Base-by-base conservation (phyloP, 495 filamentous ascomycete genomes). In the Hypoxylon lenormandii region DNA sequence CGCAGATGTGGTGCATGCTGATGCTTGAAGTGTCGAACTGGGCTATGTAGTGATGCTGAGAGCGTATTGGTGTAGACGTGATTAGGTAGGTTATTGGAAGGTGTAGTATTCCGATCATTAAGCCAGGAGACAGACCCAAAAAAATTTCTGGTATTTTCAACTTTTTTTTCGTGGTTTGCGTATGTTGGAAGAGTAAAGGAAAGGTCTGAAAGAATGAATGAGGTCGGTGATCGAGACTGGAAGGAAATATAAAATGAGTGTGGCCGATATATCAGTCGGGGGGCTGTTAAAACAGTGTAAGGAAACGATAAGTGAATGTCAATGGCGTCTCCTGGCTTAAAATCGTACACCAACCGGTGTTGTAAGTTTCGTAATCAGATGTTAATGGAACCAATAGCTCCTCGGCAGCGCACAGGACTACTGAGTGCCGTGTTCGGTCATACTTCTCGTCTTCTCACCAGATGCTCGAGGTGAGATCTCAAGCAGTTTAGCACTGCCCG, bases 401-500 rank as follows among this genome's bases (percentile, higher is more conserved):
- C 46, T 23, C 22, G 49, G 52, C 54, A 60, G 46, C 61, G 26
- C 30, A 56, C 37, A n/a, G 43, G 52, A 54, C 51, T 69, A 70
- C 53, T 72, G 53, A 47, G 49, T 64, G 22, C 58, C 54, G 15
- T 55, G 61, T 48, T 69, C 72, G 19, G 51, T 36, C 6, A 46
- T 37, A 52, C 74, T 72, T 33, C 70, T 74, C 69, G 72, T 77
- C 18, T 69, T 66, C 60, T 84, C 83, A 16, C 74, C 74, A 10
- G 83, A 84, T 45, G 74, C 72, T 5, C 84, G 79, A 30, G 83
- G 82, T 1, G 84, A 85, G 23, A 92, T 80, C 55, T 91, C 87
- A 36, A 92, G 74, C 11, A 93, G 77, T 72, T 85, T 88, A 4
- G 90, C 89, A 76, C 88, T 91, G 19, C 90, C 91, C 16, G 89